A percentile compares a stretch with the other conserved stretches of the same genome.
phyloP scores from a whole-genome alignment of 1,139 yeast species.

The Geotrichum aggregatum region DNA sequence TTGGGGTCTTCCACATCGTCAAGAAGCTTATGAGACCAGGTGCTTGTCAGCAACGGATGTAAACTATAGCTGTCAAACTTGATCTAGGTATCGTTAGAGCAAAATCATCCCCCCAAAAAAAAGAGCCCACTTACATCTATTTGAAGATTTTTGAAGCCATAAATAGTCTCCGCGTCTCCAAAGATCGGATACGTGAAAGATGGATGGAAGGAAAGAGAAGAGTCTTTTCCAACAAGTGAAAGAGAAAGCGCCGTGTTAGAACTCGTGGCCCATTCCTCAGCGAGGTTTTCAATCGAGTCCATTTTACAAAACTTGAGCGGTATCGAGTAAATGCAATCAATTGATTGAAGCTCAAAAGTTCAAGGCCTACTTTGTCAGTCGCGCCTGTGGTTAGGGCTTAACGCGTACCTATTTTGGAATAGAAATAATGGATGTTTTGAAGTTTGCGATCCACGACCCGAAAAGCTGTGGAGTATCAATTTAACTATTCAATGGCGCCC shows the following conservation, averaged over 20 bases:
- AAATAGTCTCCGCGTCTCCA: constrained; percentile 86
- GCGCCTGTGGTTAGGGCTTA: constrained; percentile 12
- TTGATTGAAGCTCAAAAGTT: no score
- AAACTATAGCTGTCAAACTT: constrained; percentile 55
- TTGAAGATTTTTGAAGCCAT: constrained; percentile 63
- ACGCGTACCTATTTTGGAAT: constrained; percentile 11
- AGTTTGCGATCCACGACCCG: no score
- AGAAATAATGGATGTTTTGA: no score
- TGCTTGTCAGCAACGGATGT: constrained; percentile 54
- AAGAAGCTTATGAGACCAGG: constrained; percentile 47
- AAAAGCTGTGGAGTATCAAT: no score
- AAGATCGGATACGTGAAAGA: constrained; percentile 84
- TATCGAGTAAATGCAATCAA: no score
- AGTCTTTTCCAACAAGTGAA: constrained; percentile 38
- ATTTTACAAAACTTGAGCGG: background rate
- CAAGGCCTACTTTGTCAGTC: background rate
- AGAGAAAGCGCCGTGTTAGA: constrained; percentile 62
- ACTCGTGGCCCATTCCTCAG: constrained; percentile 65
- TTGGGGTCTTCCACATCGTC: constrained; percentile 44
- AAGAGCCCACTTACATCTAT: constrained; percentile 23
- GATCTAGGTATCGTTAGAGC: constrained; percentile 32
- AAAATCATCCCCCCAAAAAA: no score
- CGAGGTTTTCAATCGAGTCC: constrained; percentile 20
- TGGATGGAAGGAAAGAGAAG: constrained; percentile 46
- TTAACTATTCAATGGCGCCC: constrained; percentile 2